A percentile compares a stretch with the other conserved stretches of the same genome.
Conservation (phyloP, 2,329 filamentous ascomycete species). For the Aureobasidium pullulans region DNA sequence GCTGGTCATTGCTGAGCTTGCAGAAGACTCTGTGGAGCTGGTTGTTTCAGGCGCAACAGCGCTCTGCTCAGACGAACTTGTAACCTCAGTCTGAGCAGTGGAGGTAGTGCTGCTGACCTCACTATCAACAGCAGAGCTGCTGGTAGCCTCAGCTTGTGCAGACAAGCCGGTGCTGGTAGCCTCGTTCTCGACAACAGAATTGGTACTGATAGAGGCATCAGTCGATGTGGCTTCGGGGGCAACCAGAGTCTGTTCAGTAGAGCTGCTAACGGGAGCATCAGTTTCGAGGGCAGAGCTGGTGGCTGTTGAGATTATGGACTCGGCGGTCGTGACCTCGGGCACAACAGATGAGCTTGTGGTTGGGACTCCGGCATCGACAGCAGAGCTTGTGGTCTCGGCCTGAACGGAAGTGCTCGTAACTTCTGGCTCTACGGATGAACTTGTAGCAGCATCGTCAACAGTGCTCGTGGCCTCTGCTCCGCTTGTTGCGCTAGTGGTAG, state of each 20-base stretch:
- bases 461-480: neutral
- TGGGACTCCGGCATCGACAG: no score
- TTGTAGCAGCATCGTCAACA: neutral
- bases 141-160: neutral
- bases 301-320: no score
- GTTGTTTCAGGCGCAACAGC: no score
- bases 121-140: neutral
- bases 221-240: no score
- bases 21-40: no score
- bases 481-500: neutral
- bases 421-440: neutral
- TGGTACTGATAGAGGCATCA: no score
- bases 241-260: neutral
- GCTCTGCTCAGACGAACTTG: neutral
- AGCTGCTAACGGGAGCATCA: neutral
- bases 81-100: neutral
- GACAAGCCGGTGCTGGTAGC: neutral
- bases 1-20: neutral
- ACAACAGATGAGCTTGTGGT: neutral
- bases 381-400: no score
- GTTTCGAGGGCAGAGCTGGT: no score
- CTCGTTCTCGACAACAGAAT: neutral
- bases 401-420: neutral
- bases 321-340: neutral
- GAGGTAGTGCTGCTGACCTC: neutral